Evolutionary conservation across 257 asterid genomes (phyloP).

Genomic region (Solanum sitiens): DNA sequence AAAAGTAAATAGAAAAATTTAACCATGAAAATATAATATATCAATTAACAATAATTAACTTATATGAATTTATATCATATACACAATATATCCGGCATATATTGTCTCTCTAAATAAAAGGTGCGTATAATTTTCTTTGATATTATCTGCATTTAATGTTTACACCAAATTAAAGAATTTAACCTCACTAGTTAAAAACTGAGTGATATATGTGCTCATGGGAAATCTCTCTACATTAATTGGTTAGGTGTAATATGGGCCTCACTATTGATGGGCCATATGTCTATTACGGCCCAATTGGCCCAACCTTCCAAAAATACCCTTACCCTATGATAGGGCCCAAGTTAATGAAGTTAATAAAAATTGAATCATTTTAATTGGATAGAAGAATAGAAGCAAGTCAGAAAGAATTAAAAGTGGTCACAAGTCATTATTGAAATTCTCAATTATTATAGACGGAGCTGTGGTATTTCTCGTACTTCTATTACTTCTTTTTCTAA

Average conservation of each 20-base stretch:
- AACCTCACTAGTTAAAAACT: neutral
- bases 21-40: neutral
- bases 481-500: neutral
- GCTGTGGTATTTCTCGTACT: neutral
- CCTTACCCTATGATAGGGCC: neutral
- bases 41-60: neutral
- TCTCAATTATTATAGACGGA: neutral
- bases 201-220: neutral
- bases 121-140: neutral
- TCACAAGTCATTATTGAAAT: neutral
- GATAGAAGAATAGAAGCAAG: neutral
- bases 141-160: neutral
- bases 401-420: neutral
- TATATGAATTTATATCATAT: neutral
- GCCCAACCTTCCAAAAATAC: neutral
- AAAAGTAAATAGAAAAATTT: neutral
- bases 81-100: neutral
- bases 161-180: neutral
- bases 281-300: neutral
- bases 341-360: neutral
- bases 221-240: neutral
- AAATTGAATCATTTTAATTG: neutral
- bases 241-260: neutral
- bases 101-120: neutral
- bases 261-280: neutral